Percentiles rank a stretch among this genome's conserved stretches.
phyloP scores from a whole-genome alignment of 371 early-diverging fungal genomes.

The Rhizomucor pusillus region DNA sequence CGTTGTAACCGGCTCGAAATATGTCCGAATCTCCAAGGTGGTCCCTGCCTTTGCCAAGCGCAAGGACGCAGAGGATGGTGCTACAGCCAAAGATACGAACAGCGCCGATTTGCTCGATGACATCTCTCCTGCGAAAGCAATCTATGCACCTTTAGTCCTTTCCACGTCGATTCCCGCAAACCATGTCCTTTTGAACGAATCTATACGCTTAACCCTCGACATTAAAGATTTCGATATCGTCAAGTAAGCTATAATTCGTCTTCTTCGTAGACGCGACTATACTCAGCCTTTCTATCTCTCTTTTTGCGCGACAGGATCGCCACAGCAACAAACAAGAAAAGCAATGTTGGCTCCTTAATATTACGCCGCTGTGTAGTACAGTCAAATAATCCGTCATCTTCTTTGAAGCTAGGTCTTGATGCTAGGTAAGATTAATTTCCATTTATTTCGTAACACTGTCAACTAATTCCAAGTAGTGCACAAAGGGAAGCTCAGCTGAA shows the following conservation, averaged over 20 bases:
- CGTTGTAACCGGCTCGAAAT: slow-evolving; percentile 8
- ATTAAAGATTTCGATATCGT: slow-evolving; percentile 45
- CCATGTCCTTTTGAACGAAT: slow-evolving; percentile 48
- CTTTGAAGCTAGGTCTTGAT: slow-evolving; percentile 42
- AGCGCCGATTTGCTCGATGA: slow-evolving; percentile 28
- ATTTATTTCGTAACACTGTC: background rate
- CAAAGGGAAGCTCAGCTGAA: slow-evolving; percentile 32
- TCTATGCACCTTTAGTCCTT: slow-evolving; percentile 35
- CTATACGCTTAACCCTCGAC: slow-evolving; percentile 41
- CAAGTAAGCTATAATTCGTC: slow-evolving; percentile 23
- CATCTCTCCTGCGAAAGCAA: slow-evolving; percentile 17
- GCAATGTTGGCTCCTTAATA: slow-evolving; percentile 23
- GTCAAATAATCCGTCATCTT: slow-evolving; percentile 10
- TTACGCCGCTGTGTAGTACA: slow-evolving; percentile 23
- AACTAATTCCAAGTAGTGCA: slow-evolving; percentile 6
- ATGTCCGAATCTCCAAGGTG: slow-evolving; percentile 24
- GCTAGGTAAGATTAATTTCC: slow-evolving; percentile 12
- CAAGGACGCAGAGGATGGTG: slow-evolving; percentile 4
- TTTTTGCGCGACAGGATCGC: slow-evolving; percentile 48
- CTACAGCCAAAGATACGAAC: background rate
- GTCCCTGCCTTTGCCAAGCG: slow-evolving; percentile 20
- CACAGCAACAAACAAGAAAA: slow-evolving; percentile 27
- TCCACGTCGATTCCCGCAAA: slow-evolving; percentile 36
- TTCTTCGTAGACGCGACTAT: background rate
- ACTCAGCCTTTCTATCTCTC: background rate